Conservation (phyloP, 83 land plant genomes). For the Picea abies region DNA sequence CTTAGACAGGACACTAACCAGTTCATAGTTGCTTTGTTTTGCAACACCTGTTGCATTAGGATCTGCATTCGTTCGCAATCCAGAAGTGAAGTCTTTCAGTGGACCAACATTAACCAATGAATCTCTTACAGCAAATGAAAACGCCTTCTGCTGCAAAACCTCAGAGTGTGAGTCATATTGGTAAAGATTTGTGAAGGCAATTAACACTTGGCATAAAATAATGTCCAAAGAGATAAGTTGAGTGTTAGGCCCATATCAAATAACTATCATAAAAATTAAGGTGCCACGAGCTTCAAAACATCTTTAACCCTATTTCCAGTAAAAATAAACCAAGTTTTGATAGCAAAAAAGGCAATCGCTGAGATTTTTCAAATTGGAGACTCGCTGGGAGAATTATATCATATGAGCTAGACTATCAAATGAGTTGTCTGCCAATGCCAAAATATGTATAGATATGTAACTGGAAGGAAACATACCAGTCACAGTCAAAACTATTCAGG, state of each 20-base stretch:
- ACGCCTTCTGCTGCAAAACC: constrained; percentile 66
- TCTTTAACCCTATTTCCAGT: background rate
- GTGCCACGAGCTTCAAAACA: background rate
- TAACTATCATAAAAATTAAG: background rate
- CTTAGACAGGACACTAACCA: constrained; percentile 52
- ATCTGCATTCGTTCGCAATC: constrained; percentile 83
- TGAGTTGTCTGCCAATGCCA: no score
- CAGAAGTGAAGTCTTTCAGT: constrained; percentile 90
- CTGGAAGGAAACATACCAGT: no score
- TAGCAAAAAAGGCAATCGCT: background rate
- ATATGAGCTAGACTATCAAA: no score
- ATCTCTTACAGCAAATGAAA: constrained; percentile 91
- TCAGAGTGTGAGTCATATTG: background rate
- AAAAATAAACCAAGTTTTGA: background rate
- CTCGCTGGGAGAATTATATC: no score
- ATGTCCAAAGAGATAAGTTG: background rate
- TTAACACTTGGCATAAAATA: background rate
- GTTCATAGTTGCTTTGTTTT: constrained; percentile 94
- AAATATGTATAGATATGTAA: no score
- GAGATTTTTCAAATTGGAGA: background rate
- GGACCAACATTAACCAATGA: constrained; percentile 93
- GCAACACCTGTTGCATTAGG: constrained; percentile 72
- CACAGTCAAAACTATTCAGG: no score
- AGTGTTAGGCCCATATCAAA: background rate
- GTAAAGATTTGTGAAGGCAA: background rate